phyloP scores from a whole-genome alignment of 306 rosid species.

The Rosa rugosa region DNA sequence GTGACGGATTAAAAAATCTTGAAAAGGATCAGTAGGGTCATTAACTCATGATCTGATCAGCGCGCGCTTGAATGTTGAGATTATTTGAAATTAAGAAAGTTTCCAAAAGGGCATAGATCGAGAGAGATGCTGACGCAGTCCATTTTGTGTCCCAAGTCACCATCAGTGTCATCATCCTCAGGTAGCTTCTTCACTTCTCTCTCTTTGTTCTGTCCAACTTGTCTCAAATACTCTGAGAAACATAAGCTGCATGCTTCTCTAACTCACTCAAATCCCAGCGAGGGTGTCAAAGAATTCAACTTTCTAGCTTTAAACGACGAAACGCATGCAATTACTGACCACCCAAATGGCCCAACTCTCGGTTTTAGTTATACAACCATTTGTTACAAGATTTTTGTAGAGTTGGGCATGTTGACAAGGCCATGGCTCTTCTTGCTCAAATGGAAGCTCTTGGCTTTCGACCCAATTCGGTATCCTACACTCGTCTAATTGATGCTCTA shows the following conservation, averaged over 20 bases:
- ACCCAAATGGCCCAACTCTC: slow-evolving; percentile 14
- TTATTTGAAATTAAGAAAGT: background rate
- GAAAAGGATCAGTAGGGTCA: no score
- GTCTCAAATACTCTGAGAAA: slow-evolving; percentile 12
- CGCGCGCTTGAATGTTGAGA: background rate
- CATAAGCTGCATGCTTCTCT: slow-evolving; percentile 17
- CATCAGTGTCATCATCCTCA: slow-evolving; percentile 29
- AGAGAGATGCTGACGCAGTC: slow-evolving; percentile 24
- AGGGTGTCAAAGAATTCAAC: slow-evolving; percentile 22
- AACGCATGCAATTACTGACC: background rate
- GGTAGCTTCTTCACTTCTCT: slow-evolving; percentile 25
- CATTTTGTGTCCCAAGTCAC: slow-evolving; percentile 15
- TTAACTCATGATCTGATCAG: no score
- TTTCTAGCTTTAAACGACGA: slow-evolving; percentile 20
- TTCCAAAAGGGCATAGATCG: background rate
- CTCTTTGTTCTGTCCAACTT: slow-evolving; percentile 20
- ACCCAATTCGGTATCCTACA: slow-evolving; percentile 40
- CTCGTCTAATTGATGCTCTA: slow-evolving; percentile 55
- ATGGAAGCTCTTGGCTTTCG: slow-evolving; percentile 57
- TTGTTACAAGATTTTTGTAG: slow-evolving; percentile 49
- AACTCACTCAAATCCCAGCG: slow-evolving; percentile 18
- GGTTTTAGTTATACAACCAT: slow-evolving; percentile 38
- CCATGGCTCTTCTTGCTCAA: slow-evolving; percentile 55
- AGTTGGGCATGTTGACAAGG: slow-evolving; percentile 50
- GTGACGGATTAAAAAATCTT: no score